Evolutionary conservation across 2,329 filamentous ascomycete genomes (phyloP), one percentile per base, ranked within the genome.

Genomic region (Fusarium sp.): DNA sequence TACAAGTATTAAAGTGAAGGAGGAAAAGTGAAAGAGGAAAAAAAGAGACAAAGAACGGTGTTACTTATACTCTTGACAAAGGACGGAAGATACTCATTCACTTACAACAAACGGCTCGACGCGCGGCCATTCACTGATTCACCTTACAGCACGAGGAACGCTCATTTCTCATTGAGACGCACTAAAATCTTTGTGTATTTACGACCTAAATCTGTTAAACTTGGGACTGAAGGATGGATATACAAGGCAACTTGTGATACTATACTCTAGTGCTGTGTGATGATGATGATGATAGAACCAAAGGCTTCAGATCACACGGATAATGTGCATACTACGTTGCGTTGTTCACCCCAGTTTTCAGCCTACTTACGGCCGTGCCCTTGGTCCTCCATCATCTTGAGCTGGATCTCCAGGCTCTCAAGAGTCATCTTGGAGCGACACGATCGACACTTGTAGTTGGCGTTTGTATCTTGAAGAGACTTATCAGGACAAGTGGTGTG

Each of bases 161-260:
- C 3, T 28, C 15, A 4, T 10, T 39, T 32, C 19, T 7, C 17
- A 19, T 13, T 44, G 19, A 22, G 4, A n/a, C 37, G 32, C 50
- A 39, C 45, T 19, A 41, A 28, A 7, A 30, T 20, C 14, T 19
- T 28, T 49, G 30, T 15, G 13, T 43, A 19, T 35, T 17, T 5
- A 9, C 5, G 28, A 26, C 24, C 32, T 26, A 45, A 39, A 24
- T 68, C 65, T 60, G 20, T 19, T 6, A 28, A 7, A 17, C 17
- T 39, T 20, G 19, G 51, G 13, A n/a, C 17, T 24, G 20, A 15
- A 52, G 24, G 32, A 37, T 24, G 26, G n/a, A 24, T n/a, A 47
- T 52, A 22, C 19, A 62, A 51, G 51, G 48, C 33, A 57, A 57
- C 41, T 14, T 54, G 51, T 62, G 51, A 45, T 57, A 66, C 61